Evolutionary conservation across 2,329 filamentous ascomycete species (phyloP).

Genomic region (Apiospora marii): DNA sequence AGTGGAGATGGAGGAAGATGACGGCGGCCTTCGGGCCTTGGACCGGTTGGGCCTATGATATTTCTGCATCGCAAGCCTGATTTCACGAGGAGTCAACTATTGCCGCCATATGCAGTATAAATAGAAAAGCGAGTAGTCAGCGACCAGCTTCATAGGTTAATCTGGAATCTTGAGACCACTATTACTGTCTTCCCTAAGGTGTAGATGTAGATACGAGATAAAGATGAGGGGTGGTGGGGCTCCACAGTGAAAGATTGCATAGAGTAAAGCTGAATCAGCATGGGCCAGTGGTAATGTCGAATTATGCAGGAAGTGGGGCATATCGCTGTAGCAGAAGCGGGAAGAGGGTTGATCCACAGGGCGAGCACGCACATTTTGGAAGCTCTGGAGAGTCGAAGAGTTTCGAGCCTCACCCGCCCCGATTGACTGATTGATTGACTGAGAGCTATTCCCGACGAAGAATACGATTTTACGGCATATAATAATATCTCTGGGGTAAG

Average conservation of each 20-base stretch:
- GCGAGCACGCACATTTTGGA: constrained; percentile 44
- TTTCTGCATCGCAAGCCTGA: not conserved
- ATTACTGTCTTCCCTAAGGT: not conserved
- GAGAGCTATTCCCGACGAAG: constrained; percentile 29
- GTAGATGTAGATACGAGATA: not conserved
- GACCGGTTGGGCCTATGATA: constrained; percentile 3
- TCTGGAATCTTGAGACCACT: not conserved
- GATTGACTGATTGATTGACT: constrained; percentile 29
- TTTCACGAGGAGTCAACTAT: not conserved
- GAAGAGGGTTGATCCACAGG: constrained; percentile 32
- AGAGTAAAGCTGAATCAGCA: not conserved
- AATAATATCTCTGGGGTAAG: constrained; percentile 33
- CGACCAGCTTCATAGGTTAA: not conserved
- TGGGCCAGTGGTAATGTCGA: not conserved
- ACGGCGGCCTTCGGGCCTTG: not conserved
- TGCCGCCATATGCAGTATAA: not conserved
- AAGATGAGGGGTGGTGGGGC: not conserved
- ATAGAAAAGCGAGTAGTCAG: not conserved
- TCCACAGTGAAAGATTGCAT: constrained; percentile 15
- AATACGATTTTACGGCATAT: constrained; percentile 29
- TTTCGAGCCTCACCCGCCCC: constrained; percentile 33
- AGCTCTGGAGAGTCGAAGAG: constrained; percentile 28
- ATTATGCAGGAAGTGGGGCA: not conserved
- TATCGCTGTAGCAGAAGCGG: constrained; percentile 19
- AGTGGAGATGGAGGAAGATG: constrained; percentile 14